Evolutionary conservation across 441 rosid species (phyloP).

Genomic region (Capsella rubella): DNA sequence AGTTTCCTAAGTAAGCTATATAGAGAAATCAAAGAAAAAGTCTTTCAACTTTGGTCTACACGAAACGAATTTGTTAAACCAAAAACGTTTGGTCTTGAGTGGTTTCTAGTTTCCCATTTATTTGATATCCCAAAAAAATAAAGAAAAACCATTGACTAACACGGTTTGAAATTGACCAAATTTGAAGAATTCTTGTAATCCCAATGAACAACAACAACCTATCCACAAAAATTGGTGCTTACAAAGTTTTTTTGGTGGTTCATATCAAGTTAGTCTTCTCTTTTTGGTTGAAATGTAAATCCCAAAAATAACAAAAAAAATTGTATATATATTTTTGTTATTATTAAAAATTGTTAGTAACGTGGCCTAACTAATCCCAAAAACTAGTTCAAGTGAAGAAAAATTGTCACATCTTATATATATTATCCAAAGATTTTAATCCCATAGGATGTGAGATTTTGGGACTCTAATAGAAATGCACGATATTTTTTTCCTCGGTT

Average conservation of each 20-base stretch:
- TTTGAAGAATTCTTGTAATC: not conserved
- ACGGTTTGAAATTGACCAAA: not conserved
- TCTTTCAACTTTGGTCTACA: not conserved
- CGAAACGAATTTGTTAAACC: not conserved
- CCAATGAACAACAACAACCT: not conserved
- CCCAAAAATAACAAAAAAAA: too few species aligned
- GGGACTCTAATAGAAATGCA: too few species aligned
- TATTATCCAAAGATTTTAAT: too few species aligned
- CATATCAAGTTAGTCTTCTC: not conserved
- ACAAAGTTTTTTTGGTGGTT: not conserved
- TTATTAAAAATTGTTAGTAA: too few species aligned
- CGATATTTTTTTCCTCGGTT: too few species aligned
- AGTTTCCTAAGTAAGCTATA: not conserved
- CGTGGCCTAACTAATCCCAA: too few species aligned
- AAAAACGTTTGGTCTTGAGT: not conserved
- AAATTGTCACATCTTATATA: too few species aligned
- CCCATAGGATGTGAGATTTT: too few species aligned
- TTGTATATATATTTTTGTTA: too few species aligned
- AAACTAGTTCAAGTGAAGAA: too few species aligned
- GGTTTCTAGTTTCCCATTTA: not conserved
- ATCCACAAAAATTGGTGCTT: not conserved
- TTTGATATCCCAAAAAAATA: not conserved
- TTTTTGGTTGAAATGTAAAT: not conserved
- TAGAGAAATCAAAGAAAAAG: not conserved
- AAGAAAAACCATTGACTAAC: not conserved